Evolutionary conservation across 2,329 filamentous ascomycete species (phyloP), one percentile per base, ranked within the genome.

Genomic region (Alternaria atra): DNA sequence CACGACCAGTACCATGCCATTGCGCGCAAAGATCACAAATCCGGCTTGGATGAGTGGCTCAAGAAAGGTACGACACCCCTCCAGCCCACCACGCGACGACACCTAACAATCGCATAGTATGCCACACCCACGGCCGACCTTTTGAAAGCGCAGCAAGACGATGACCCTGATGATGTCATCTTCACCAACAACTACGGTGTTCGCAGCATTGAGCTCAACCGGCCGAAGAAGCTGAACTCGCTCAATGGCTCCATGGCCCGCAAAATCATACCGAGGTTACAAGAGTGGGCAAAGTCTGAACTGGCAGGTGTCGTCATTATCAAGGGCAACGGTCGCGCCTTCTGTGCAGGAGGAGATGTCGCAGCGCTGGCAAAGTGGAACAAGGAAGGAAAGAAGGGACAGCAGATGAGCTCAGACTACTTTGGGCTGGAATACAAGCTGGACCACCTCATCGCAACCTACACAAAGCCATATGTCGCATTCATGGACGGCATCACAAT

Each of bases 401-500:
- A 92, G 81, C 83, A 89, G 73, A 85, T 85, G 71, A 97, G 94
- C 29, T 83, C 87, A 48, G 89, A 94, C 52, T 99, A 96, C 84
- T 99, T 99, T 78, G 92, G 84, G 12, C 89, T 95, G 58, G 96
- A 99, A 89, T 99, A 98, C 85, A 90, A 92, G 82, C 89, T 99
- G 65, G 92, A 99, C 78, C 95, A 99, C 81, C 85, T 94, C 70
- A 97, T 99, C 76, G 92, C 95, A 23, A 97, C 94, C 37, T 97
- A 97, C 82, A 78, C 84, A 63, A 99, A 97, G 83, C 95, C 95
- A 0, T 97, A 95, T 75, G 88, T 99, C 53, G 91, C 95, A 32
- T 91, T 98, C 76, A 96, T 99, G 90, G 95, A 99, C 75, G 95
- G 95, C 61, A 91, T 97, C 79, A 99, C 96, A 53, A 99, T 99